These are phyloP conservation scores for Pseudofabraea citricarpa DNA, from an alignment of 2,329 filamentous ascomycete species.

Conservation along the genomic window DNA sequence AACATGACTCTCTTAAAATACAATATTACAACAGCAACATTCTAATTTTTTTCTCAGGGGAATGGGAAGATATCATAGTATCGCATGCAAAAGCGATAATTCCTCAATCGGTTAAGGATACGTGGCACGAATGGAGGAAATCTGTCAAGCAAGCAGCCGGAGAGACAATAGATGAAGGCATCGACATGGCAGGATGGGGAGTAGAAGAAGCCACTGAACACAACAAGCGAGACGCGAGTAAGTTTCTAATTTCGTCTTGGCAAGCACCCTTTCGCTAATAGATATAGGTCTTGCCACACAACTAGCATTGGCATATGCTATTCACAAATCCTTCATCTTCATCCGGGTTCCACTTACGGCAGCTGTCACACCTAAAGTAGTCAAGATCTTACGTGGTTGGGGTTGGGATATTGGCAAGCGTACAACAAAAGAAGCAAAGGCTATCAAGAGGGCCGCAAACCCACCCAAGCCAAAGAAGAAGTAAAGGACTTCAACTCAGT, in stretches of 20 bases:
- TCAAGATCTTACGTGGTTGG: conserved; percentile 80
- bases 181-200: conserved; percentile 52
- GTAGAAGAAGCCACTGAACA: conserved; percentile 58
- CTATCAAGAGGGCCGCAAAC: conserved; percentile 19
- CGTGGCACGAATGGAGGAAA: conserved; percentile 44
- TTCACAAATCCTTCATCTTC: conserved; percentile 98
- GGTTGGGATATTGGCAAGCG: conserved; percentile 92
- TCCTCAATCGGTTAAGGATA: conserved; percentile 52
- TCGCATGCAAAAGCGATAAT: conserved; percentile 53
- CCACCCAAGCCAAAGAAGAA: conserved; percentile 11
- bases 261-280: not conserved
- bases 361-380: conserved; percentile 89
- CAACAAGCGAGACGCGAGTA: conserved; percentile 68
- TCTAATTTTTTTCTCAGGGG: conserved; percentile 43
- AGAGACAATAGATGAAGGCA: conserved; percentile 39
- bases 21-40: too few species aligned
- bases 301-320: conserved; percentile 87
- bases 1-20: too few species aligned
- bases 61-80: conserved; percentile 63
- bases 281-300: conserved; percentile 65
- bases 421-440: conserved; percentile 34
- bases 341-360: conserved; percentile 88
- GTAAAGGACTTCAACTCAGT: too few species aligned
- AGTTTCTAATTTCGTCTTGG: conserved; percentile 33
- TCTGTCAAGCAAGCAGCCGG: conserved; percentile 42